These are phyloP conservation scores for Aspergillus sp. DNA, from an alignment of 2,329 filamentous ascomycete genomes.

Conservation along the genomic window DNA sequence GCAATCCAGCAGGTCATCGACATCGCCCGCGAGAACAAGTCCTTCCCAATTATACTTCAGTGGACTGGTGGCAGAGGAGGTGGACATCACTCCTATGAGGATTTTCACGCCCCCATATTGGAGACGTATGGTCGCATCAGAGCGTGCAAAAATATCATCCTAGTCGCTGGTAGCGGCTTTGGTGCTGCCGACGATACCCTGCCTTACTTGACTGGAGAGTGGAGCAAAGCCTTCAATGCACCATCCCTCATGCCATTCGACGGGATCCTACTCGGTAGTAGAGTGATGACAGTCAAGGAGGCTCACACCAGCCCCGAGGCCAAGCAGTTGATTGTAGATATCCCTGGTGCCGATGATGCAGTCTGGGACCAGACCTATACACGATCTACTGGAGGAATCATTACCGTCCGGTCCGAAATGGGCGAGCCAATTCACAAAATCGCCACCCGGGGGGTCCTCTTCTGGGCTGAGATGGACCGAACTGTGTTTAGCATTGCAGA, in stretches of 20 bases:
- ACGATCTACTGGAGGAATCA: neutral
- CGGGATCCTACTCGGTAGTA: neutral
- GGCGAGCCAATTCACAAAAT: slow-evolving; percentile 4
- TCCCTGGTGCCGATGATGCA: neutral
- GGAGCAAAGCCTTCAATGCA: neutral
- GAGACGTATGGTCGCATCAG: neutral
- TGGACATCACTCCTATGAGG: neutral
- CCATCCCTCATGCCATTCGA: neutral
- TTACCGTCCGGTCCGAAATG: neutral
- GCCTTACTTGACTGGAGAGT: slow-evolving; percentile 1
- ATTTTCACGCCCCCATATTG: neutral
- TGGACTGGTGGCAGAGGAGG: neutral
- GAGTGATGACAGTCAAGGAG: slow-evolving; percentile 1
- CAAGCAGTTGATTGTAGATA: neutral
- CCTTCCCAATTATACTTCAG: neutral
- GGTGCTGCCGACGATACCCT: neutral
- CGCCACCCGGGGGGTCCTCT: neutral
- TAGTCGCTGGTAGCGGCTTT: slow-evolving; percentile 1
- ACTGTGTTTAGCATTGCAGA: slow-evolving; percentile 8
- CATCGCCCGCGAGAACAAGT: neutral
- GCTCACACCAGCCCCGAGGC: neutral
- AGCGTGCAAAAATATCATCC: neutral
- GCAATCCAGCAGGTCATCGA: neutral
- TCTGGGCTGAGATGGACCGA: slow-evolving; percentile 6
- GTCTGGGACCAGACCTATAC: slow-evolving; percentile 1